phyloP scores from a whole-genome alignment of 2,329 filamentous ascomycete species.

The Colletotrichum salicis region DNA sequence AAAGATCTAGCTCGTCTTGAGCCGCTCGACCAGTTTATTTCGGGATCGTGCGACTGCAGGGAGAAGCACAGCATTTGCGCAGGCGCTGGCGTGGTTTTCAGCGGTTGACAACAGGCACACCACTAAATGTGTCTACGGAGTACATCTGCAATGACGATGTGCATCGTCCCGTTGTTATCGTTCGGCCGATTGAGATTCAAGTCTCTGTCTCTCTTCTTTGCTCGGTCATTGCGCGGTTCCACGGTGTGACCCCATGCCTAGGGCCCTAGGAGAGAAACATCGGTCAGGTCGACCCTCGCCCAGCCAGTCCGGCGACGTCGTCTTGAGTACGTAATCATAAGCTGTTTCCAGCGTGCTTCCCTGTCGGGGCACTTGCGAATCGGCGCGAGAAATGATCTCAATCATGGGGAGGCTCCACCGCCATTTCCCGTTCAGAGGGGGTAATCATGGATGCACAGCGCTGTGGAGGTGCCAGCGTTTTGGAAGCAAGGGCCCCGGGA shows the following conservation, averaged over 20 bases:
- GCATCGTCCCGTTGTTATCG: constrained; percentile 4
- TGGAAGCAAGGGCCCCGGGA: background rate
- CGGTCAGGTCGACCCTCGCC: constrained; percentile 10
- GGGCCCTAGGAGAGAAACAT: constrained; percentile 9
- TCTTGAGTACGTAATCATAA: constrained; percentile 10
- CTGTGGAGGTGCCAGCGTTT: constrained; percentile 5
- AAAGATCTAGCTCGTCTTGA: constrained; percentile 8
- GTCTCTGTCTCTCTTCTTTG: constrained; percentile 2
- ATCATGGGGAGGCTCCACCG: constrained; percentile 30
- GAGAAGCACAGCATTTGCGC: background rate
- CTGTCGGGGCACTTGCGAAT: constrained; percentile 20
- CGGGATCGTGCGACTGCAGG: background rate
- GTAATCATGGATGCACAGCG: background rate
- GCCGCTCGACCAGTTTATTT: background rate
- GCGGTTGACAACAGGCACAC: constrained; percentile 1
- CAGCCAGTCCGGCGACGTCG: constrained; percentile 10
- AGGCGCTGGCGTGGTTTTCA: background rate
- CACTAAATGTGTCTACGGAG: background rate
- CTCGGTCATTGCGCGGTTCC: constrained; percentile 30
- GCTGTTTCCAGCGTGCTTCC: constrained; percentile 7
- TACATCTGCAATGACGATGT: constrained; percentile 16
- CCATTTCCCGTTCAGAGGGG: constrained; percentile 25
- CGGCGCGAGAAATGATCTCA: constrained; percentile 26
- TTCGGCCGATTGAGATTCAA: constrained; percentile 29
- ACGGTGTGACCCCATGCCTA: constrained; percentile 6